These are phyloP conservation scores for Sanghuangporus baumii DNA, from an alignment of 1,284 basidiomycete species.

Conservation along the genomic window DNA sequence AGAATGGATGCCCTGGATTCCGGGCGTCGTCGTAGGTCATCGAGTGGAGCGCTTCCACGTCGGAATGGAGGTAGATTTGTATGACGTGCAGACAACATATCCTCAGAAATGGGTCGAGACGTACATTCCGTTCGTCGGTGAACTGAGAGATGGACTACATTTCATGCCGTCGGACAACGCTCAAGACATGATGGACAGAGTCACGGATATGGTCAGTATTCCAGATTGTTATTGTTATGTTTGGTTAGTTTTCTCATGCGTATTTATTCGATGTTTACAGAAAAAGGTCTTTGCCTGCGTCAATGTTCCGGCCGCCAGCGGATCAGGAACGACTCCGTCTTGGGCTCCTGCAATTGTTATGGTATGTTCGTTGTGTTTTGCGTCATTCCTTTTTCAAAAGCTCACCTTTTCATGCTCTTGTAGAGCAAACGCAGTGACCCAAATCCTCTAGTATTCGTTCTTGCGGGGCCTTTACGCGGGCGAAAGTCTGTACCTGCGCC, in stretches of 20 bases:
- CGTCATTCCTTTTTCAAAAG: neutral
- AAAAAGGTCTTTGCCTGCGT: conserved; percentile 18
- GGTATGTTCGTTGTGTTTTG: conserved; percentile 4
- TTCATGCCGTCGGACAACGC: conserved; percentile 14
- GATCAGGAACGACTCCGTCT: neutral
- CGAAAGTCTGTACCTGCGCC: conserved; percentile 10
- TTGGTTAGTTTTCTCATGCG: neutral
- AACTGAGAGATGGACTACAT: conserved; percentile 15
- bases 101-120: conserved; percentile 15
- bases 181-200: conserved; percentile 14
- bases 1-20: conserved; percentile 18
- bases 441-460: conserved; percentile 5
- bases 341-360: conserved; percentile 17
- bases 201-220: conserved; percentile 16
- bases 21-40: conserved; percentile 13
- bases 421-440: conserved; percentile 17
- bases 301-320: conserved; percentile 1
- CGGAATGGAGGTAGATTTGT: conserved; percentile 17
- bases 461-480: conserved; percentile 14
- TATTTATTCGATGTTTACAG: neutral
- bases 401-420: neutral
- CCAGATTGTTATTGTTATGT: neutral
- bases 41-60: conserved; percentile 18
- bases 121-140: conserved; percentile 18
- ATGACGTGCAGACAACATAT: conserved; percentile 16